Evolutionary conservation across 1,284 basidiomycete genomes (phyloP).

Genomic region (Ceratorhiza oryzae-sativae): DNA sequence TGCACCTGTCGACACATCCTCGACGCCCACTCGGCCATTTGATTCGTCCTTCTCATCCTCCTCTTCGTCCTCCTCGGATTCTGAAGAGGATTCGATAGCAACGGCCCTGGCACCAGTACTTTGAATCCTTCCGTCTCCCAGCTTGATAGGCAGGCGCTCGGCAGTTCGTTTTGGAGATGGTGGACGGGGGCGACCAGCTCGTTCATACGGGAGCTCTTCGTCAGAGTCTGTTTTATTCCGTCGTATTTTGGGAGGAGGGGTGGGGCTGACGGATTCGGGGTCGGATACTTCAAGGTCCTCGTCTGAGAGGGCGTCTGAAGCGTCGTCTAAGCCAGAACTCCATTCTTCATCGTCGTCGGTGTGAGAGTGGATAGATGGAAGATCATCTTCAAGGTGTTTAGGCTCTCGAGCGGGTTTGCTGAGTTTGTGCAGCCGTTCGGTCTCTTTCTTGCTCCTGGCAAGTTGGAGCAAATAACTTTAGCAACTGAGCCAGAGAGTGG

Average conservation of each 20-base stretch:
- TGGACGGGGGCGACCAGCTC: slow-evolving; percentile 58
- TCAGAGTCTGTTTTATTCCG: slow-evolving; percentile 58
- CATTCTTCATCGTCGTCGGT: slow-evolving; percentile 65
- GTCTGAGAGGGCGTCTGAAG: slow-evolving; percentile 43
- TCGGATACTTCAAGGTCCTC: slow-evolving; percentile 46
- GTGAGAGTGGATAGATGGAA: slow-evolving; percentile 70
- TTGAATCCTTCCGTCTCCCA: slow-evolving; percentile 77
- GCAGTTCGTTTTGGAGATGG: slow-evolving; percentile 61
- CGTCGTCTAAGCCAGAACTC: slow-evolving; percentile 55
- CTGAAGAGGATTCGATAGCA: slow-evolving; percentile 56
- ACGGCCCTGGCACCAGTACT: slow-evolving; percentile 56
- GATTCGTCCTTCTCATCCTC: slow-evolving; percentile 45
- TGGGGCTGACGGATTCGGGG: slow-evolving; percentile 45
- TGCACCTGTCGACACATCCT: slow-evolving; percentile 77
- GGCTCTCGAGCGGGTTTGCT: slow-evolving; percentile 63
- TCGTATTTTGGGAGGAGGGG: slow-evolving; percentile 44
- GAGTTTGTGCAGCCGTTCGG: slow-evolving; percentile 65
- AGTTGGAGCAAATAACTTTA: neutral
- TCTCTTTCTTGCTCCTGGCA: slow-evolving; percentile 79
- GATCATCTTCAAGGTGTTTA: slow-evolving; percentile 57
- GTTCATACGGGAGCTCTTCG: slow-evolving; percentile 75
- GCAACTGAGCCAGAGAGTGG: slow-evolving; percentile 6
- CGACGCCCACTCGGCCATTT: slow-evolving; percentile 50
- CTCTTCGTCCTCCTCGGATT: slow-evolving; percentile 50
- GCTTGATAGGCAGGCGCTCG: slow-evolving; percentile 82